Conservation (phyloP, 345 rosid species). For the Carallia brachiata region DNA sequence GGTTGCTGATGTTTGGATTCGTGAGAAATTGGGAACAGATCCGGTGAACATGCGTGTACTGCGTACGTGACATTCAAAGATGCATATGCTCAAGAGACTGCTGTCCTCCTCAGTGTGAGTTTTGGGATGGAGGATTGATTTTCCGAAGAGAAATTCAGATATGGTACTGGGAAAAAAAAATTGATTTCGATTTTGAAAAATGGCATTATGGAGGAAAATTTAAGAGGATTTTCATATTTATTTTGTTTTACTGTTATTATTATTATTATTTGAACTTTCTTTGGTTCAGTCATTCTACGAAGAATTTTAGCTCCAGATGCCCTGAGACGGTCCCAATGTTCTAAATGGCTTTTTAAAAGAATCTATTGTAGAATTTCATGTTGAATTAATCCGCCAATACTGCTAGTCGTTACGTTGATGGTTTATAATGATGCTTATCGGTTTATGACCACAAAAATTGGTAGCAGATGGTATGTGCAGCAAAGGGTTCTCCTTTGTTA, state of each 20-base stretch:
- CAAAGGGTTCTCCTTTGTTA: too few relatives aligned
- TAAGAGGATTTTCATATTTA: neutral
- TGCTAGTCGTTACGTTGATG: too few relatives aligned
- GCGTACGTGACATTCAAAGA: constrained; percentile 78
- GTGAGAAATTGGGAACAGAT: constrained; percentile 20
- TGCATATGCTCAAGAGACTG: constrained; percentile 79
- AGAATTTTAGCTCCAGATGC: too few relatives aligned
- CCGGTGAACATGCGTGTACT: constrained; percentile 49
- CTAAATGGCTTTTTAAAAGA: too few relatives aligned
- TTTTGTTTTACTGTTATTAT: neutral
- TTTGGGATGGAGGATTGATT: neutral
- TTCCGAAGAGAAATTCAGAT: too few relatives aligned
- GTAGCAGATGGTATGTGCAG: too few relatives aligned
- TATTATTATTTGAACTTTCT: neutral
- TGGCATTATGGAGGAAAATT: neutral
- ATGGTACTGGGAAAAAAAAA: too few relatives aligned
- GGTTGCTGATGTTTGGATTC: neutral
- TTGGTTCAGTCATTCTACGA: neutral
- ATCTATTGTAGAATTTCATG: too few relatives aligned
- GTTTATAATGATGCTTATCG: too few relatives aligned
- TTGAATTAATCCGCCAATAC: too few relatives aligned
- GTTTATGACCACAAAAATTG: too few relatives aligned
- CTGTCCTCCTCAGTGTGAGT: constrained; percentile 75
- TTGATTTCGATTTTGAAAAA: neutral
- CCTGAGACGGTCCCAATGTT: too few relatives aligned